Evolutionary conservation across 2,329 filamentous ascomycete genomes (phyloP).

Genomic region (Cercospora berteroae): DNA sequence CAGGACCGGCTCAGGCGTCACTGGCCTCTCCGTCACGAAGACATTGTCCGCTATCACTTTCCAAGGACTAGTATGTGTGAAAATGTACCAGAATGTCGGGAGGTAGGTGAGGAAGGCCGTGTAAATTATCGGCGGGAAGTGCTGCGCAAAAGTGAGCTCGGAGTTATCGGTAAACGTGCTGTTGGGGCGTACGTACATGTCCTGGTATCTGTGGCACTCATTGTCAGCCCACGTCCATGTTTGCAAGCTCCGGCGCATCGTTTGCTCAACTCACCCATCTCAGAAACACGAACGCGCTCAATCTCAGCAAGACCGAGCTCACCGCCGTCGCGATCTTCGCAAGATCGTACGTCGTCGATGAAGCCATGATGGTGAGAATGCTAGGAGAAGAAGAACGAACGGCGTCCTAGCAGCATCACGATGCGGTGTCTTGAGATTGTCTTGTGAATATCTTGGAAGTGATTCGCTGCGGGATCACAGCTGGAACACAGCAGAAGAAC

Average conservation of each 20-base stretch:
- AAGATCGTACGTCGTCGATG: conserved; percentile 5
- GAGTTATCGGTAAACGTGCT: conserved; percentile 1
- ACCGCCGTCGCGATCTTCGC: conserved; percentile 26
- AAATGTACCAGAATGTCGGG: conserved; percentile 39
- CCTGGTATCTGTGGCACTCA: conserved; percentile 35
- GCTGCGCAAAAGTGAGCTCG: conserved; percentile 30
- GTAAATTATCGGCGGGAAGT: conserved; percentile 35
- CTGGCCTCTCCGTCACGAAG: conserved; percentile 43
- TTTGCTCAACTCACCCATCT: conserved; percentile 35
- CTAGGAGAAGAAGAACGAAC: neutral
- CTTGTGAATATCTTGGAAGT: neutral
- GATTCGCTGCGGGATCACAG: neutral
- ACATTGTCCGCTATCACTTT: conserved; percentile 38
- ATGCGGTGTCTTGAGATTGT: conserved; percentile 1
- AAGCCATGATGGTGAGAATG: neutral
- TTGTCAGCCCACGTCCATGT: too few relatives aligned
- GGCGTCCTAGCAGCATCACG: conserved; percentile 19
- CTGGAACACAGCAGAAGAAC: neutral
- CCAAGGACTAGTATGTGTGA: conserved; percentile 33
- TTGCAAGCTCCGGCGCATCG: conserved; percentile 26
- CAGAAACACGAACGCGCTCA: conserved; percentile 37
- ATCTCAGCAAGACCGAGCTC: conserved; percentile 31
- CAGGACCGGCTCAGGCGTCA: conserved; percentile 32
- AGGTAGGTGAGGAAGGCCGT: conserved; percentile 49
- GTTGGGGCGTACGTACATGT: conserved; percentile 32